Base-by-base conservation (phyloP, 2,329 filamentous ascomycete genomes). In the Dothideomycetes sp. region DNA sequence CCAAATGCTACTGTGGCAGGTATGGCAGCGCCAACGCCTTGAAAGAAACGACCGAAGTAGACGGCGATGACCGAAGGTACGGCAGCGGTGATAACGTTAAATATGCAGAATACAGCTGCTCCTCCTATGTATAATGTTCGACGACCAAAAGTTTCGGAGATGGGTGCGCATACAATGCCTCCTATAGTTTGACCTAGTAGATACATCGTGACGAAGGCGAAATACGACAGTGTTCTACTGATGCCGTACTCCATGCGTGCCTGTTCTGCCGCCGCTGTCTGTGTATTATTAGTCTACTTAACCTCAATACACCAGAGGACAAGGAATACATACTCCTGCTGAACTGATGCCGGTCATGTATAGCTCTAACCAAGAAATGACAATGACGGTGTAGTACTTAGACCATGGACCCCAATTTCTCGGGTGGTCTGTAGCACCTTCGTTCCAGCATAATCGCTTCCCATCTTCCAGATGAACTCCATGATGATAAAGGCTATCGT, bases 1-100 rank as follows among this genome's bases (percentile, higher is more conserved):
- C 68, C 68, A 1, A 64, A 62, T 6, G 66, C 62, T 3, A 71
- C 64, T 11, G 64, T 64, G 0, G 64, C 60, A 2, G 68, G 67
- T 3, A 69, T 61, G 1, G 68, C 65, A 2, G 67, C 67, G 5
- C 65, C 54, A 4, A 69, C 45, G 0, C 68, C 69, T 8, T 63
- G 61, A 9, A 65, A 28, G 28, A 68, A 58, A 5, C 68, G 61
- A 22, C 67, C 65, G 3, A 64, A 23, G 17, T 63, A 52, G 1
- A 64, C 59, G 0, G 53, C 61, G 2, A 55, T 45, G 3, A 65
- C 42, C 0, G 59, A 59, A 1, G 54, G 60, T 1, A 61, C 54
- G 0, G 58, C 47, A 5, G 60, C 62, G 8, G 64, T 60, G 4
- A 68, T 46, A 3, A 64, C 33, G 36, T 51, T 58, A 17, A 52